Evolutionary conservation across 768 basidiomycete species (phyloP).

Genomic region (Suillus hirtellus): DNA sequence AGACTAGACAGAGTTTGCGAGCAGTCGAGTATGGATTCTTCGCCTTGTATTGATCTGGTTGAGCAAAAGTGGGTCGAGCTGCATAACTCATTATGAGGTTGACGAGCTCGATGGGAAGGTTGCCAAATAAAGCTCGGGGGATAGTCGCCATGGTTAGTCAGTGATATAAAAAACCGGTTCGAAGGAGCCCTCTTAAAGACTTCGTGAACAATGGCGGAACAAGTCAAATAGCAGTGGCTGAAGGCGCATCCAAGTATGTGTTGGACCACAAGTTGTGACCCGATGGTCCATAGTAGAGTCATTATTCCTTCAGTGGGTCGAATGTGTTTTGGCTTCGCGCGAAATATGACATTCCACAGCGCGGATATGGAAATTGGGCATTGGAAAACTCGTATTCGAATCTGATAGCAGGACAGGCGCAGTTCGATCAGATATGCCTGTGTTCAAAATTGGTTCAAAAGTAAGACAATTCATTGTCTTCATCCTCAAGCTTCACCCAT

Average conservation of each 20-base stretch:
- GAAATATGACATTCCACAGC: background rate
- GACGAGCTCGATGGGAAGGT: constrained; percentile 37
- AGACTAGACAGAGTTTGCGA: constrained; percentile 37
- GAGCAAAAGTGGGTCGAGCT: constrained; percentile 33
- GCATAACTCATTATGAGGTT: constrained; percentile 12
- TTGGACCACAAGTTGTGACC: constrained; percentile 7
- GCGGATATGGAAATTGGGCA: background rate
- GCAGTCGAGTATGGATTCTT: constrained; percentile 25
- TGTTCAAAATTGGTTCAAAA: background rate
- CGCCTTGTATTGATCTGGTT: constrained; percentile 16
- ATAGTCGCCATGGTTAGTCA: background rate
- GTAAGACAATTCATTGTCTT: constrained; percentile 24
- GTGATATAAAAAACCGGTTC: background rate
- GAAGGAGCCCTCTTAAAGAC: background rate
- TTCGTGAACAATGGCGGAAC: background rate
- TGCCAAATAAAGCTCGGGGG: constrained; percentile 19
- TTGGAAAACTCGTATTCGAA: background rate
- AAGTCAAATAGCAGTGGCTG: background rate
- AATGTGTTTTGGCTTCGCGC: background rate
- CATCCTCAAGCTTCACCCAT: constrained; percentile 52
- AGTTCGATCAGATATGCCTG: background rate
- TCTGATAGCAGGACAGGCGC: background rate
- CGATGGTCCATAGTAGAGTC: too few species aligned
- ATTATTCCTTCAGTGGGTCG: background rate
- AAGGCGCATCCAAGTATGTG: background rate